Base-by-base conservation (phyloP, 163 green algal species). In the Trebouxiophyceae sp. region DNA sequence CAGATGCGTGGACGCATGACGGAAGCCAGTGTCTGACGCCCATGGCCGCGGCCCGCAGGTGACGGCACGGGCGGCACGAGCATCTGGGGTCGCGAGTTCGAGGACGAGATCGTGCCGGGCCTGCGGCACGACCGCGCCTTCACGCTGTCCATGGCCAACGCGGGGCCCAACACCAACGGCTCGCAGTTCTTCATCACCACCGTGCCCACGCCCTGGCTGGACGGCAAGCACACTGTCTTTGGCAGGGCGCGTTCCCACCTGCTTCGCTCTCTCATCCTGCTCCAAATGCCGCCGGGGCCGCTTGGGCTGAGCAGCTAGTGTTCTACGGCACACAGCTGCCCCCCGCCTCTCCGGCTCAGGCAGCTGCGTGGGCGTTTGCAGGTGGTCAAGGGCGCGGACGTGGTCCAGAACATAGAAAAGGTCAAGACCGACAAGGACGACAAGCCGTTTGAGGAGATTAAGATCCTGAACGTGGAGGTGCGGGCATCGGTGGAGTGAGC, bases 201-300 rank as follows among this genome's bases (percentile, higher is more conserved):
- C 0, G 89, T 95, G 26, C 78, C 93, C n/a, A 95, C 87, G 2
- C 90, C 91, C 19, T 99, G 94, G 94, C 81, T 99, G 39, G 92
- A 98, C 77, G 86, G 87, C 72, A 98, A 99, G 87, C 93, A 99
- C 81, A 96, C 93, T 0, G 89, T 98, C 22, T 99, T 98, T 83
- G 93, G 93, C 7, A 71, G 77, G 32, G 77, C 75, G 59, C 24
- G 63, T 50, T 16, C 39, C 39, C 19, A n/a, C n/a, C n/a, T n/a
- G n/a, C n/a, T n/a, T n/a, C n/a, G n/a, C n/a, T n/a, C n/a, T n/a
- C n/a, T n/a, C n/a, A n/a, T n/a, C n/a, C n/a, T n/a, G n/a, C n/a
- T n/a, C n/a, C n/a, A n/a, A n/a, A n/a, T n/a, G n/a, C n/a, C n/a
- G n/a, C n/a, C n/a, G n/a, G n/a, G n/a, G n/a, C n/a, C n/a, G n/a